Evolutionary conservation across 2,329 filamentous ascomycete genomes (phyloP).

Genomic region (Cordyceps cicadae): DNA sequence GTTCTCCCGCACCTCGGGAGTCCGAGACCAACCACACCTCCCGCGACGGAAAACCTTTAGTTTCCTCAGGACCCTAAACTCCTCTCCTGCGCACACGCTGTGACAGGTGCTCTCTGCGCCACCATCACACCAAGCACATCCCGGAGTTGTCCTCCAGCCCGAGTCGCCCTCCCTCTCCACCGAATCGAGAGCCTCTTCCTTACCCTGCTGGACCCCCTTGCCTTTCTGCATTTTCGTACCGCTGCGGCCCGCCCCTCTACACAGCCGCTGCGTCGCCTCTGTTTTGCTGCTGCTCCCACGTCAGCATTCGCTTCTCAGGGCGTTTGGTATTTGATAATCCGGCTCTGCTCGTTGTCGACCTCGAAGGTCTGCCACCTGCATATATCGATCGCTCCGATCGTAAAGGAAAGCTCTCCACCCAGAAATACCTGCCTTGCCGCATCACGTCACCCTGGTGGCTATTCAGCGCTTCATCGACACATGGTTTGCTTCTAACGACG

Average conservation of each 20-base stretch:
- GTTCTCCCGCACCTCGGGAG: conserved; percentile 1
- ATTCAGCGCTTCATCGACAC: neutral
- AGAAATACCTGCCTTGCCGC: neutral
- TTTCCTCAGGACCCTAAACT: neutral
- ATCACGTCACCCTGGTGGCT: neutral
- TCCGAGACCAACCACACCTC: conserved; percentile 1
- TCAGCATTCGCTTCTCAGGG: neutral
- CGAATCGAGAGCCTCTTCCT: neutral
- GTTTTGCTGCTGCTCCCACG: neutral
- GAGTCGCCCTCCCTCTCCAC: neutral
- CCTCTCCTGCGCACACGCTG: neutral
- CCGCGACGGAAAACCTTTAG: neutral
- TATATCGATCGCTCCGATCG: neutral
- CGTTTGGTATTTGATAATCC: neutral
- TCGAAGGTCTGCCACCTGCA: neutral
- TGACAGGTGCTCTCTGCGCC: neutral
- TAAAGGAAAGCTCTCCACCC: neutral
- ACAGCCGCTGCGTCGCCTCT: neutral
- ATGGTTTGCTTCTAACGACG: neutral
- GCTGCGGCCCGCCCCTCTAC: conserved; percentile 1
- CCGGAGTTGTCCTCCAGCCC: neutral
- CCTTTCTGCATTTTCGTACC: neutral
- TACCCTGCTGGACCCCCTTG: neutral
- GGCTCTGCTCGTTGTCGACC: neutral
- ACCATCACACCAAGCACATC: neutral